Evolutionary conservation across 163 green algal genomes (phyloP).

Genomic region (Scenedesmus sp.): DNA sequence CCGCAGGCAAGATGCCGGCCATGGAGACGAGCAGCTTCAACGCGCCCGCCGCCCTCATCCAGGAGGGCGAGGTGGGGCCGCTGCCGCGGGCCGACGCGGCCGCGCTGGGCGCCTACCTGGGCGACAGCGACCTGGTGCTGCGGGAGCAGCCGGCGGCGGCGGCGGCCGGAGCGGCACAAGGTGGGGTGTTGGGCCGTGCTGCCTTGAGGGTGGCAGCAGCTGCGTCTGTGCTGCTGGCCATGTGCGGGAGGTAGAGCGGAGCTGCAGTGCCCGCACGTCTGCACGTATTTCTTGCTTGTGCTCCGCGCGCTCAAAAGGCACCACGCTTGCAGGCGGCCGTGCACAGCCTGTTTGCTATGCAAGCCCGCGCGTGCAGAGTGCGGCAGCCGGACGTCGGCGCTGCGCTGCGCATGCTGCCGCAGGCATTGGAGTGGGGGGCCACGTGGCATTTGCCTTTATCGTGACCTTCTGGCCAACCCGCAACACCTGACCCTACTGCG

Average conservation of each 20-base stretch:
- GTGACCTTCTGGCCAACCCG: not conserved
- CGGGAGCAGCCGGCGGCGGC: not conserved
- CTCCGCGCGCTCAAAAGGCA: too few species aligned
- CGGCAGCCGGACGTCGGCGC: too few species aligned
- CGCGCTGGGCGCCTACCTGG: slow-evolving; percentile 41
- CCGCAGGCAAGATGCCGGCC: not conserved
- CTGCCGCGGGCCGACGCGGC: slow-evolving; percentile 42
- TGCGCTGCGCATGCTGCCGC: not conserved
- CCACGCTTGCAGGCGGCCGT: too few species aligned
- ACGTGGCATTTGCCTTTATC: too few species aligned
- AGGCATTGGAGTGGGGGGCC: too few species aligned
- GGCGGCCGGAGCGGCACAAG: not conserved
- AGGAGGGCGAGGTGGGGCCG: slow-evolving; percentile 49
- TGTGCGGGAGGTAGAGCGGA: too few species aligned
- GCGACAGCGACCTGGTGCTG: slow-evolving; percentile 40
- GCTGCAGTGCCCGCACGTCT: too few species aligned
- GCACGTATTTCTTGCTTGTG: too few species aligned
- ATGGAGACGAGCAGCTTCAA: not conserved
- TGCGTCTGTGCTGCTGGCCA: too few species aligned
- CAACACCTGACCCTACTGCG: not conserved
- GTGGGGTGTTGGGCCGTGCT: not conserved
- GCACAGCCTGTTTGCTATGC: too few species aligned
- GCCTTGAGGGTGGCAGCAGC: too few species aligned
- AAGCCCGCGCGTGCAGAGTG: too few species aligned
- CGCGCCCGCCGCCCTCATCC: not conserved